Base-by-base conservation (phyloP, 106 monocot genomes). In the Alisma plantagoaquatica region DNA sequence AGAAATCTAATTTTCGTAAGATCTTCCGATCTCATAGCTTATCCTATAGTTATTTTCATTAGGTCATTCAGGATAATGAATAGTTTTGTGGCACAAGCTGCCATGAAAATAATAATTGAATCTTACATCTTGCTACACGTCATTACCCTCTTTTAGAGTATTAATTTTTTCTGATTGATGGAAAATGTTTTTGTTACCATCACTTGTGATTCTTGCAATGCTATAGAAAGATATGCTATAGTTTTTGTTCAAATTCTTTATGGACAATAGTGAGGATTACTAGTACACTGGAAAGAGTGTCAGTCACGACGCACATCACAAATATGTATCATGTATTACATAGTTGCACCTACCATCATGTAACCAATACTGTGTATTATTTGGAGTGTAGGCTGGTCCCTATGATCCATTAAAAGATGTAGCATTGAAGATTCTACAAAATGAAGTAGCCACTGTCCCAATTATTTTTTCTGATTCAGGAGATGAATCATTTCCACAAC, bases 401-500 rank as follows among this genome's bases (percentile, higher is more conserved):
- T 74, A 73, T 72, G 86, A 99, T 56, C 74, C 82, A 4, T 62
- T 99, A 55, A 99, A 82, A 71, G 98, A 99, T 41, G 70, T 86
- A 44, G 79, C 82, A 27, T 23, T 91, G 59, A 89, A 85, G 82
- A 81, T 99, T 66, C 45, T 99, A 60, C 77, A 71, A 62, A 86
- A 82, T 67, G 70, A 73, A 14, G 85, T 99, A n/a, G 72, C 98
- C 17, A 73, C 89, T 19, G 67, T 99, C 29, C 98, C 98, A 32
- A 59, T 91, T 14, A 86, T 90, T 56, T 77, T 82, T 67, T 90
- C 90, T 57, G 46, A 75, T 63, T 71, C 77, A 21, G 65, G 70
- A 16, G 82, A 82, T 81, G 98, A 84, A 27, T 86, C 73, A 33
- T 90, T 67, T 68, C 90, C 90, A 15, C 86, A 90, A 26, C 60